Evolutionary conservation across 768 basidiomycete species (phyloP), one percentile per base, ranked within the genome.

Genomic region (Mycena latifolia): DNA sequence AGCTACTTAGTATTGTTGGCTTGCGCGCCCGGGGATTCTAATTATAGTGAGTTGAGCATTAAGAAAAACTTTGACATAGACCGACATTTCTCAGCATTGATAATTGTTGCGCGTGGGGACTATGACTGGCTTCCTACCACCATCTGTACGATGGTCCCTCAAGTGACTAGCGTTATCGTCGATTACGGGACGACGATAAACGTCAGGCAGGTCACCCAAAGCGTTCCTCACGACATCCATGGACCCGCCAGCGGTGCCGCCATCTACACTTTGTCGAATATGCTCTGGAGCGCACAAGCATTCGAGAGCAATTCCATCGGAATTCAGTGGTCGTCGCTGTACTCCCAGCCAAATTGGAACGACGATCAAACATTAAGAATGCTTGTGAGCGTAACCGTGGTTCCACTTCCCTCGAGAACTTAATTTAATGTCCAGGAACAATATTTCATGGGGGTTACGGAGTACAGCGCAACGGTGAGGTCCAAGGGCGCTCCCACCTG

Each of bases 121-220:
- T 58, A 58, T 35, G 31, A 7, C 5, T 58, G 56, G 56, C 17
- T 58, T 11, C 24, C 45, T 1, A 37, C 14, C 14, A 58, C 45
- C 4, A 31, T 58, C 15, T 58, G 45, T 28, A 35, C 12, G 1
- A 14, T 58, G 10, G 14, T 41, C 2, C 56, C 56, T 6, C 45
- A 47, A 27, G 20, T 58, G 20, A 58, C 46, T 8, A 25, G 22
- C 15, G 14, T 48, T 11, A n/a, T 8, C 12, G 56, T 48, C 12
- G 56, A 58, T 18, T 58, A 58, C 28, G 47, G 24, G 12, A 11
- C 24, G 27, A 48, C 7, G 2, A 48, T 48, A 9, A 48, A 48
- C 27, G 47, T 28, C 25, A 18, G 5, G 12, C 12, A 48, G 9
- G 25, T 9, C 10, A 20, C 25, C 15, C 2, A 48, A 22, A 18